Evolutionary conservation across 495 filamentous ascomycete genomes (phyloP), one percentile per base, ranked within the genome.

Genomic region (Aspergillus kassunensis): DNA sequence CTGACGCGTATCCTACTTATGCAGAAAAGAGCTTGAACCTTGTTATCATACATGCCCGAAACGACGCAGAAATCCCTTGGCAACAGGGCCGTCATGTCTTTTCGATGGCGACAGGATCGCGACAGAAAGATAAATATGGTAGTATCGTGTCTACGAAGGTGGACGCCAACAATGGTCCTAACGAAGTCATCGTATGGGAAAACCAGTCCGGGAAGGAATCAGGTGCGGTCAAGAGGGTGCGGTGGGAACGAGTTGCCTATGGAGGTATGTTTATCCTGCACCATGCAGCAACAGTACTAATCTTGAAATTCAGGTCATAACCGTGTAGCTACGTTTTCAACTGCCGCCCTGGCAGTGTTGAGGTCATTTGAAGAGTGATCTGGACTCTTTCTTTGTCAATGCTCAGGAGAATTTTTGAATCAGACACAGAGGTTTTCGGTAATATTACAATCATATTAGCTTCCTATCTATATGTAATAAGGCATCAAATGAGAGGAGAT

Each of bases 21-120:
- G 76, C 78, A 0, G 73, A 70, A 29, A 75, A 70, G 49, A 75
- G 72, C 19, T 54, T 90, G 13, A 77, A 84, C 46, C 67, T 95
- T n/a, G 77, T 76, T n/a, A 68, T 95, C 18, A 75, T 95, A 10
- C 89, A 92, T 61, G 82, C 89, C 13, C 76, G 72, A 45, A 80
- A 92, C 58, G 89, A 95, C 65, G 72, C 70, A 37, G 87, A 92
- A 50, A 92, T 95, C 57, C 84, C 88, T 0, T 88, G 77, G 67
- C 63, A 66, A 25, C 71, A 77, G 60, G 71, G 72, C 3, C 62
- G 68, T 57, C 48, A 78, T 78, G 67, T 83, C 69, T 65, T 80
- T 88, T 57, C 64, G 46, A 59, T 61, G 47, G 70, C 66, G 16
- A 73, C 65, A 6, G 70, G 67, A 4, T 56, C 63, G 21, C 79